phyloP scores from a whole-genome alignment of 2,329 filamentous ascomycete genomes.

The Mycosphaerella arachidis region DNA sequence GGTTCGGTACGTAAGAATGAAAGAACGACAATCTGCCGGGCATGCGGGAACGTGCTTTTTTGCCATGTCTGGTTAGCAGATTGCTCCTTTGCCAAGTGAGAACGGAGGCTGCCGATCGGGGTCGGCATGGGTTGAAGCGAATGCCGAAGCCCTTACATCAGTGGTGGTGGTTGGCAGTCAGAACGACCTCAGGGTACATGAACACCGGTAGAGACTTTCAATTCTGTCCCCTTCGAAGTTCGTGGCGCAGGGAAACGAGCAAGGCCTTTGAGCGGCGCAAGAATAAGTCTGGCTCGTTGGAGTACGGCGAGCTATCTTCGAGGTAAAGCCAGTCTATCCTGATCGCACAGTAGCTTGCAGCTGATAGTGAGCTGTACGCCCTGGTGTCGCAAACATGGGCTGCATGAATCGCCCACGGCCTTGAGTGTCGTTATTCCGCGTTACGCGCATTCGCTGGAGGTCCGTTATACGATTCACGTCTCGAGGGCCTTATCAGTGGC shows the following conservation, averaged over 20 bases:
- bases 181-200: too few species aligned
- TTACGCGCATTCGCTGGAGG: not conserved
- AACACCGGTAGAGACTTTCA: too few species aligned
- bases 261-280: not conserved
- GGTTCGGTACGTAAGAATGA: not conserved
- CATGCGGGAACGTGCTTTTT: not conserved
- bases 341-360: not conserved
- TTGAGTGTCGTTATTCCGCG: too few species aligned
- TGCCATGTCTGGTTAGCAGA: not conserved
- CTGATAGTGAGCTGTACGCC: not conserved
- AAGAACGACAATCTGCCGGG: not conserved
- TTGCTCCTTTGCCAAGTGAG: not conserved
- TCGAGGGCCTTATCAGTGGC: too few species aligned
- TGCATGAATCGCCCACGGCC: too few species aligned
- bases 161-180: too few species aligned
- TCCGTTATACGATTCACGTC: too few species aligned
- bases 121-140: too few species aligned
- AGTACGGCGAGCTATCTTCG: not conserved
- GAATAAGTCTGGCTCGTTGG: not conserved
- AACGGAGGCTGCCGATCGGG: too few species aligned
- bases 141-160: too few species aligned
- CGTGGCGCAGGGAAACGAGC: not conserved
- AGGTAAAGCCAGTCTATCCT: not conserved
- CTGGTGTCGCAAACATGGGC: not conserved
- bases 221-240: too few species aligned